Conservation (phyloP, 208 protist species). For the Trypanosomatidae sp. region DNA sequence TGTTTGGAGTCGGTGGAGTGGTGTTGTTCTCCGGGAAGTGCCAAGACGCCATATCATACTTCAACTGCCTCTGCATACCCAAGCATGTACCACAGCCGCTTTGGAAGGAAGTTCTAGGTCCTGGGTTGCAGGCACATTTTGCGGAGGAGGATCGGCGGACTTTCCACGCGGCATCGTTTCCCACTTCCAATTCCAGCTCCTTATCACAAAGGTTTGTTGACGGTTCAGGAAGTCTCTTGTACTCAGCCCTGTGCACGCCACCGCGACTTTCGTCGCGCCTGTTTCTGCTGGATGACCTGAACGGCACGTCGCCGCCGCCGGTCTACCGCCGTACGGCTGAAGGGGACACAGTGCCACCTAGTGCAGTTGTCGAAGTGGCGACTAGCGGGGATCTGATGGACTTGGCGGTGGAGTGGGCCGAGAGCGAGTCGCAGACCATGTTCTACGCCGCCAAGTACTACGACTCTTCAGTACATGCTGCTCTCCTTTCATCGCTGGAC, state of each 20-base stretch:
- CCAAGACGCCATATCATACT: conserved; percentile 35
- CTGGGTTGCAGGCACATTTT: not conserved
- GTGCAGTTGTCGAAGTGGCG: conserved; percentile 22
- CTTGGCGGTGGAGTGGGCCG: conserved; percentile 57
- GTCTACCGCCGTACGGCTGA: not conserved
- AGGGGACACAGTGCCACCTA: not conserved
- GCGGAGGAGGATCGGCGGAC: not conserved
- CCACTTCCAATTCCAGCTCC: not conserved
- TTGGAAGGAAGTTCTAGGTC: conserved; percentile 16
- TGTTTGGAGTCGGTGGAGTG: conserved; percentile 38
- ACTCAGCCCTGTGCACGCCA: conserved; percentile 21
- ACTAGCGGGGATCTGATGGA: conserved; percentile 40
- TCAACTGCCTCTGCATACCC: conserved; percentile 45
- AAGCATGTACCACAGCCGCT: conserved; percentile 12
- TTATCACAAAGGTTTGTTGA: not conserved
- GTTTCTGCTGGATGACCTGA: conserved; percentile 4
- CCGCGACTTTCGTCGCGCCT: conserved; percentile 24
- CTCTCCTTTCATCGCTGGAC: conserved; percentile 25
- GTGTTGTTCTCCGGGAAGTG: conserved; percentile 53
- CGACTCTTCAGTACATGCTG: conserved; percentile 33
- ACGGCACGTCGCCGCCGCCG: conserved; percentile 1
- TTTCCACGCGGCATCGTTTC: not conserved
- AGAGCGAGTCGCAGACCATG: conserved; percentile 43
- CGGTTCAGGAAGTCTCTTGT: conserved; percentile 5
- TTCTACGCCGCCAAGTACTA: conserved; percentile 67